Percentiles rank a stretch among this genome's conserved stretches.
Conservation (phyloP, 441 rosid species). For the Arabidopsis lyrata region DNA sequence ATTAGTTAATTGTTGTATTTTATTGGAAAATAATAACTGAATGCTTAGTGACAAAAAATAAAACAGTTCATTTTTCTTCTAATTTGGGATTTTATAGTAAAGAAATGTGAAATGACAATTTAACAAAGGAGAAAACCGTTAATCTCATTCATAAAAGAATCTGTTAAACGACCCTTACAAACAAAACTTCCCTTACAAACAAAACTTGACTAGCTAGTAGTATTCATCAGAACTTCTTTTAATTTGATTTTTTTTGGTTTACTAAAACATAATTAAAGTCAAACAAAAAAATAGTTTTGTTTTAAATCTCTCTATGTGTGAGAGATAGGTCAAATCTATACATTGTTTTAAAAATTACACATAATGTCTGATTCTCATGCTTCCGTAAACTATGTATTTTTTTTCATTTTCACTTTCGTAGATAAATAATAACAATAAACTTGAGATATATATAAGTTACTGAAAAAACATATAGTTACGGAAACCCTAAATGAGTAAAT, state of each 20-base stretch:
- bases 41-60: background rate
- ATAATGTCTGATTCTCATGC: background rate
- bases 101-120: background rate
- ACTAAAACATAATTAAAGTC: background rate
- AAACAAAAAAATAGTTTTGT: background rate
- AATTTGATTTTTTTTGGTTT: background rate
- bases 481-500: too few relatives aligned
- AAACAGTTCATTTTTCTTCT: slow-evolving; percentile 10
- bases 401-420: too few relatives aligned
- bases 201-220: background rate
- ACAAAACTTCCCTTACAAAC: background rate
- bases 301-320: background rate
- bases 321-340: background rate
- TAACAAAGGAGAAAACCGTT: background rate
- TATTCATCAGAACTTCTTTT: background rate
- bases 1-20: slow-evolving; percentile 26
- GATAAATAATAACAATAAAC: too few relatives aligned
- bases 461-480: too few relatives aligned
- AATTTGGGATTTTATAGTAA: background rate
- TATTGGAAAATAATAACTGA: background rate
- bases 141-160: background rate
- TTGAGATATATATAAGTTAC: too few relatives aligned
- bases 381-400: too few relatives aligned
- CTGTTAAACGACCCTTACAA: background rate
- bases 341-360: background rate